phyloP scores from a whole-genome alignment of 1,284 basidiomycete species.

The Microbotryum violaceum region DNA sequence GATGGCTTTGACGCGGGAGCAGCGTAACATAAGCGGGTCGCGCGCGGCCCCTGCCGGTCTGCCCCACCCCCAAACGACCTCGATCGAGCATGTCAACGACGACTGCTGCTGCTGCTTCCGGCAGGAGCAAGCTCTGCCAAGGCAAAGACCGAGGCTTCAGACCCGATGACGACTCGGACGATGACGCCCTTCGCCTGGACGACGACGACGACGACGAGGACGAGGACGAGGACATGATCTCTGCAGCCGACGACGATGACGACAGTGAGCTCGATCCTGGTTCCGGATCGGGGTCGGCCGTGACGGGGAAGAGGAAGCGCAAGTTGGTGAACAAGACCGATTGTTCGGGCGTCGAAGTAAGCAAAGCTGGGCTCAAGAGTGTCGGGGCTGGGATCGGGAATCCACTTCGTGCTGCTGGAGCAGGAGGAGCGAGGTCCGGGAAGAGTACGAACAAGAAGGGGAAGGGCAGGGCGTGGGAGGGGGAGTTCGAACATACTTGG shows the following conservation, averaged over 20 bases:
- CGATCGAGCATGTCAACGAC: too few species aligned
- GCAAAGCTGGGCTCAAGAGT: constrained; percentile 3
- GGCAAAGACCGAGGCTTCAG: background rate
- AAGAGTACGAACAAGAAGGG: constrained; percentile 43
- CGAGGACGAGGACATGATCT: constrained; percentile 8
- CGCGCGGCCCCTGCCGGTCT: too few species aligned
- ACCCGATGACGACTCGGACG: background rate
- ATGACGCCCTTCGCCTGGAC: background rate
- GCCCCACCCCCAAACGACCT: too few species aligned
- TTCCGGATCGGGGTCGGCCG: constrained; percentile 2
- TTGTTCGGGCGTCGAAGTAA: constrained; percentile 9
- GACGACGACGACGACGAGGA: background rate
- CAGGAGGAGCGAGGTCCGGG: background rate
- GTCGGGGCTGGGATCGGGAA: background rate
- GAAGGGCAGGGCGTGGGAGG: constrained; percentile 79
- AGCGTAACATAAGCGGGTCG: too few species aligned
- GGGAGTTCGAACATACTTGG: constrained; percentile 88
- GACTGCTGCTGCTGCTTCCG: too few species aligned
- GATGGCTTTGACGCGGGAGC: too few species aligned
- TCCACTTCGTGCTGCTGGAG: background rate
- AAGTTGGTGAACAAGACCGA: constrained; percentile 5
- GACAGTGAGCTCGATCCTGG: background rate
- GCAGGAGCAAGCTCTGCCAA: background rate
- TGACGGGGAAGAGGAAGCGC: background rate
- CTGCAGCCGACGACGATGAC: background rate